Percentiles rank a stretch among this genome's conserved stretches.
These are phyloP conservation scores for Phytophthora constricta DNA, from an alignment of 352 stramenopile species.

Conservation along the genomic window DNA sequence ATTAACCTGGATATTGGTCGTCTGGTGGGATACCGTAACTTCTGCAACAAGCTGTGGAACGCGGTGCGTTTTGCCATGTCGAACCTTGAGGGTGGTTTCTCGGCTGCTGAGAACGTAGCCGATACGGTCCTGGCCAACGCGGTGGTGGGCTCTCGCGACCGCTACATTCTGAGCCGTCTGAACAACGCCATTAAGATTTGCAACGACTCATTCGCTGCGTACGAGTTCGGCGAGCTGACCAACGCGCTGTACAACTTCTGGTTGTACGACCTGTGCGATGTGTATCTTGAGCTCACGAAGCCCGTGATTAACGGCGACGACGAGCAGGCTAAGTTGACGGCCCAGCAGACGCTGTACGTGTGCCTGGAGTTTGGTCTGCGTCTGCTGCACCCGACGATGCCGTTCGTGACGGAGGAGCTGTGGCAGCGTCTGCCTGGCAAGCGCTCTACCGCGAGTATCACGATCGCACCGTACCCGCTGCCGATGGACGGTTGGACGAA, in stretches of 20 bases:
- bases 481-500: slow-evolving; percentile 87
- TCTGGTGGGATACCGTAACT: slow-evolving; percentile 98
- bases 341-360: slow-evolving; percentile 86
- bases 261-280: slow-evolving; percentile 98
- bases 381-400: slow-evolving; percentile 98
- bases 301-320: slow-evolving; percentile 92
- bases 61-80: slow-evolving; percentile 97
- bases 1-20: slow-evolving; percentile 99
- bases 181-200: slow-evolving; percentile 77
- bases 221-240: slow-evolving; percentile 97
- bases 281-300: slow-evolving; percentile 99
- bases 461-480: slow-evolving; percentile 82
- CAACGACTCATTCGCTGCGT: slow-evolving; percentile 90
- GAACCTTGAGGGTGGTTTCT: slow-evolving; percentile 91
- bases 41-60: slow-evolving; percentile 99
- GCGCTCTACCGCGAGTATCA: slow-evolving; percentile 74
- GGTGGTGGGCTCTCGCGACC: slow-evolving; percentile 71
- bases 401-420: slow-evolving; percentile 97
- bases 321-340: slow-evolving; percentile 72
- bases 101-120: slow-evolving; percentile 57
- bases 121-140: slow-evolving; percentile 70
- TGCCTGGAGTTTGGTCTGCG: slow-evolving; percentile 86
- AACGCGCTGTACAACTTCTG: slow-evolving; percentile 97
- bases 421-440: slow-evolving; percentile 88
- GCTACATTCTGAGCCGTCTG: slow-evolving; percentile 87